Base-by-base conservation (phyloP, 2,329 filamentous ascomycete genomes). In the Alternaria triticimaculans region DNA sequence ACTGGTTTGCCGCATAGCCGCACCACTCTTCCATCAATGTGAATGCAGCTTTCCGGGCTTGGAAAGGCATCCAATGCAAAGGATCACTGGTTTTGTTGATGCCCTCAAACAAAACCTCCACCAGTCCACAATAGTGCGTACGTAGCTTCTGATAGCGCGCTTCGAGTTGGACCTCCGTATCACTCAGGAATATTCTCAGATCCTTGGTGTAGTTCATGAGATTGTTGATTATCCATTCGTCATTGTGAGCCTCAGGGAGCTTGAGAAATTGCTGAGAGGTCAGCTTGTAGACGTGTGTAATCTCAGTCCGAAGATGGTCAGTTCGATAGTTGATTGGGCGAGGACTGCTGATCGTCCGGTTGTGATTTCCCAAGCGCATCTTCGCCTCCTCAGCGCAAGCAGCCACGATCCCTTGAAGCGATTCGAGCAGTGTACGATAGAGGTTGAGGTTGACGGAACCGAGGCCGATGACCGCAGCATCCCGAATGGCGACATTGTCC, bases 1-100 rank as follows among this genome's bases (percentile, higher is more conserved):
- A 85, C 76, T 96, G 93, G 68, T 97, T 97, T 0, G 94, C 93
- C 8, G 94, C 97, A 78, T 96, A 97, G 3, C 96, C 96, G 77
- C 96, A 99, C 96, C 96, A 99, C 69, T 98, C 95, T 80, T 99
- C 96, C 94, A 99, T 98, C 51, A 99, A 83, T 0, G 94, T 90
- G 76, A 99, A 99, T 0, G 95, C 92, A 6, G 96, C 97, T 77
- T 97, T 97, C 44, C 96, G 87, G 12, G 94, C 93, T 78, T 99
- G 96, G 75, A 99, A 99, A 0, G 96, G 94, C 88, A 99, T 96
- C 95, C 96, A 99, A 30, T 93, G 88, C 5, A 93, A 90, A 2
- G 94, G 92, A 64, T 97, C 93, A 65, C 89, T 90, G 0, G 93
- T 93, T 55, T 90, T 88, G 71, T 95, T 96, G 72, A 97, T 93